Base-by-base conservation (phyloP, 1,139 yeast genomes). In the Hanseniaspora gamundiae region DNA sequence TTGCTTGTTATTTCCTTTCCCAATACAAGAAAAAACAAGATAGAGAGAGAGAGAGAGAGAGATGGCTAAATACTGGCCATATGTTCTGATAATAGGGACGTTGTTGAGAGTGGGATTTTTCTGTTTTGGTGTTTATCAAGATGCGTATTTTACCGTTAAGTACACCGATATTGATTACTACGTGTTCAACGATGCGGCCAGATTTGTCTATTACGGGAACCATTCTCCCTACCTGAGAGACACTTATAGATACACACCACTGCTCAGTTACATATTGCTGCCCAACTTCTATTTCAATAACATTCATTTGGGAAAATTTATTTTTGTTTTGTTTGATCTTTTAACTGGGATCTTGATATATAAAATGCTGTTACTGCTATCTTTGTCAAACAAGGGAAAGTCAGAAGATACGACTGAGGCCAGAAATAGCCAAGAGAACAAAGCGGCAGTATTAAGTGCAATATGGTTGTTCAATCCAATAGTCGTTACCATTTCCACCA, bases 141-240 rank as follows among this genome's bases (percentile, higher is more conserved):
- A 91, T 61, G 71, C 75, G 9, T 67, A 76, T 52, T 75, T 85
- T 78, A 75, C 77, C 8, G 84, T 88, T 22, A 78, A 82, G 51
- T 91, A 86, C 63, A 91, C 98, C 0, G 98, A 91, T 56, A 83
- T 91, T 41, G 98, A 91, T 62, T 91, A 91, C 61, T 69, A 78
- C 58, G 98, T 91, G 39, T 91, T 91, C 60, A 77, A 94, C 1
- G 97, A 91, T 64, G 97, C 97, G 5, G 78, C 97, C 2, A 62
- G 69, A 39, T 86, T 73, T 56, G 84, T 86, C n/a, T 65, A 66
- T 51, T 47, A 67, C 0, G 82, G 83, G 1, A 40, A 47, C 24
- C 57, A 56, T 19, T 80, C 94, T 0, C 98, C 98, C 1, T 91
- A 84, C 57, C 57, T 62, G 17, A 68, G 98, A 51, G 95, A 82